A percentile compares a stretch with the other conserved stretches of the same genome.
phyloP scores from a whole-genome alignment of 2,329 filamentous ascomycete genomes.

The Emericellopsis atlantica region DNA sequence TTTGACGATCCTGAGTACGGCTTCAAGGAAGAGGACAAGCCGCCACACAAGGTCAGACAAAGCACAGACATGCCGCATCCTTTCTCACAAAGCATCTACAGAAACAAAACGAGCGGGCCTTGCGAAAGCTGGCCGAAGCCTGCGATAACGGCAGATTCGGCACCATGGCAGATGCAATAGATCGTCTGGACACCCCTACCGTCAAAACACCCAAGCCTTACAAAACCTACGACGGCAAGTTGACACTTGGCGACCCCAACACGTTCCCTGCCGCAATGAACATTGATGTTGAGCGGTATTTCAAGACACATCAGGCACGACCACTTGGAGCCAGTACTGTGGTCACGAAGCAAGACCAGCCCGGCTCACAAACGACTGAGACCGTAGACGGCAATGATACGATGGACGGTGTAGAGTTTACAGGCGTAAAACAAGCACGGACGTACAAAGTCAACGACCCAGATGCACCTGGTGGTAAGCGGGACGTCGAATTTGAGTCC shows the following conservation, averaged over 20 bases:
- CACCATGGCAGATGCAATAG: slow-evolving; percentile 77
- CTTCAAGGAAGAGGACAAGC: slow-evolving; percentile 84
- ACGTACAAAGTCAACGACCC: slow-evolving; percentile 73
- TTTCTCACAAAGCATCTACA: slow-evolving; percentile 6
- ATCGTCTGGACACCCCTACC: slow-evolving; percentile 64
- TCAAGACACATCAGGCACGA: slow-evolving; percentile 66
- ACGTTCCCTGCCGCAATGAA: slow-evolving; percentile 61
- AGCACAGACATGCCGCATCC: too few species aligned
- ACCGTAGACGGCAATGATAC: slow-evolving; percentile 33
- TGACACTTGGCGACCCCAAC: slow-evolving; percentile 69
- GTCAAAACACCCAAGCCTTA: slow-evolving; percentile 66
- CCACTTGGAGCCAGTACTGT: slow-evolving; percentile 69
- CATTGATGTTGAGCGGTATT: slow-evolving; percentile 85
- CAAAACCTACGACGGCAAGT: slow-evolving; percentile 63
- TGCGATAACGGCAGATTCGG: slow-evolving; percentile 61
- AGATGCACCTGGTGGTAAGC: slow-evolving; percentile 62
- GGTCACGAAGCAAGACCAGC: slow-evolving; percentile 41
- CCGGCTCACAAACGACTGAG: slow-evolving; percentile 35
- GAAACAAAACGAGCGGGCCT: slow-evolving; percentile 54
- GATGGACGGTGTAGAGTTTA: slow-evolving; percentile 41
- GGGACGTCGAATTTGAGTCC: slow-evolving; percentile 68
- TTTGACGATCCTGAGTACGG: slow-evolving; percentile 88
- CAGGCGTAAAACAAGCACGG: slow-evolving; percentile 62
- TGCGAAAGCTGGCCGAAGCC: slow-evolving; percentile 52
- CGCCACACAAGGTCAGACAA: slow-evolving; percentile 47